Evolutionary conservation across 2,329 filamentous ascomycete genomes (phyloP), one percentile per base, ranked within the genome.

Genomic region (Neopestalotiopsis clavispora): DNA sequence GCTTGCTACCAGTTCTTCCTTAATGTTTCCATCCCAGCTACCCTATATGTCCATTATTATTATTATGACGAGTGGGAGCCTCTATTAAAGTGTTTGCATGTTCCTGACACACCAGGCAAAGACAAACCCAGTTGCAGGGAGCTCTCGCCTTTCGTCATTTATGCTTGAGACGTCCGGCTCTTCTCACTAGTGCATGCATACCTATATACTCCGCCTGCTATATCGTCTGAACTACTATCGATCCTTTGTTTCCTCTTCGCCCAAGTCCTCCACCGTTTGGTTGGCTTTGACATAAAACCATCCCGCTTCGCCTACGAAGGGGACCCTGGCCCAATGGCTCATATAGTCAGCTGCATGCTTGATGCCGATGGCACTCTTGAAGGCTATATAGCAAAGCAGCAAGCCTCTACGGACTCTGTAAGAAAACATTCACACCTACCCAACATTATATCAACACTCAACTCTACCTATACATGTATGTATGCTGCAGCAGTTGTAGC

Each of bases 311-410:
- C 30, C 28, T 70, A 70, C 67, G 70, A 67, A 71, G 74, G 63
- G 72, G 74, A 71, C 74, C 74, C 76, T 75, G 75, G 74, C 72
- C 69, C 72, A 78, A 79, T 90, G 88, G 87, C 87, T 80, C 89
- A 91, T 78, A 90, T 90, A 79, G 86, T 85, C 77, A 85, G 82
- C 74, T 89, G 88, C 77, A 83, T 90, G 80, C 80, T 85, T 73
- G 83, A 85, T 74, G 76, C 78, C 69, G 84, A 86, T 74, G 76
- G 79, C 70, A 82, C 82, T 57, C 73, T 81, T 70, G 81, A 79
- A 76, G 83, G 80, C 73, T 83, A 86, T 85, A 86, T 87, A 83
- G 82, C 83, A 73, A 85, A 83, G 70, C 83, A 86, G 68, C 80
- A 83, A 69, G 75, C 81, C 70, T 79, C 81, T 67, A 80, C 79